A percentile compares a stretch with the other conserved stretches of the same genome.
Evolutionary conservation across 345 rosid species (phyloP).

Genomic region (Schrenkiella parvula): DNA sequence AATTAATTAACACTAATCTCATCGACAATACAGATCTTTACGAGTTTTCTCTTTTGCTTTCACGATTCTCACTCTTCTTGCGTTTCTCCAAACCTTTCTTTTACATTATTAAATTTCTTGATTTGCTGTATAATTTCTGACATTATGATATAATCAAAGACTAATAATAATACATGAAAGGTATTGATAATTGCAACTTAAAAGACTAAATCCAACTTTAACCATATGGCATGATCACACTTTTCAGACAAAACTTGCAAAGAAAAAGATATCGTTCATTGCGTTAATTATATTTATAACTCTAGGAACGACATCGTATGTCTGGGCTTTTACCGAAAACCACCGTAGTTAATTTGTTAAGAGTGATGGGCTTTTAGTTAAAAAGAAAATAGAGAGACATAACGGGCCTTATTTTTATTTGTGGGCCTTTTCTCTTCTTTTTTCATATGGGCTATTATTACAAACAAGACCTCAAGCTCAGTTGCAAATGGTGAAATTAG

Average conservation of each 20-base stretch:
- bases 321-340: not conserved
- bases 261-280: not conserved
- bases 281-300: not conserved
- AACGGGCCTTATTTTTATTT: not conserved
- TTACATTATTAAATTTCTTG: not conserved
- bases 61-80: slow-evolving; percentile 29
- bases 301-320: not conserved
- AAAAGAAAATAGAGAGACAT: not conserved
- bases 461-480: not conserved
- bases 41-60: slow-evolving; percentile 28
- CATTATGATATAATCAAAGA: slow-evolving; percentile 22
- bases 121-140: not conserved
- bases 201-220: slow-evolving; percentile 23
- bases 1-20: slow-evolving; percentile 13
- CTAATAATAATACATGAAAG: not conserved
- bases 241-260: slow-evolving; percentile 6
- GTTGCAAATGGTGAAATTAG: not conserved
- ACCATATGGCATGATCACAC: slow-evolving; percentile 29
- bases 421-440: not conserved
- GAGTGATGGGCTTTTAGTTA: not conserved
- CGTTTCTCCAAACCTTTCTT: slow-evolving; percentile 18
- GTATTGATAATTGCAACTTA: slow-evolving; percentile 17
- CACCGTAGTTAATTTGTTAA: no score
- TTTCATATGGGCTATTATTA: not conserved
- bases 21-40: slow-evolving; percentile 1